These are phyloP conservation scores for Malassezia psittaci DNA, from an alignment of 1,284 basidiomycete species.

Conservation along the genomic window DNA sequence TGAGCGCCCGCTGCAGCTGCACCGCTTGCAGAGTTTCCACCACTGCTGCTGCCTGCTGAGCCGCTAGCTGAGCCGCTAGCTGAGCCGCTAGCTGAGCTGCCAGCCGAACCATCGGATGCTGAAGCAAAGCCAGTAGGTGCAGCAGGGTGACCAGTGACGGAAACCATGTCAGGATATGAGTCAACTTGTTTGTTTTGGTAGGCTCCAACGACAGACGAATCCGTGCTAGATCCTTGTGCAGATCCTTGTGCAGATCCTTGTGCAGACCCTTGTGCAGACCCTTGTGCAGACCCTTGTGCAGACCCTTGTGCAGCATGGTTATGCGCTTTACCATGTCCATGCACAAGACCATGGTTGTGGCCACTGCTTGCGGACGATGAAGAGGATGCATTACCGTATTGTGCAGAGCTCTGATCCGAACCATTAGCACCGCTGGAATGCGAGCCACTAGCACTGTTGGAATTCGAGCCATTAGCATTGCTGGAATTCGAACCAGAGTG, in stretches of 20 bases:
- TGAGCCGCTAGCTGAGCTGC: too few species aligned
- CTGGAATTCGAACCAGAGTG: background rate
- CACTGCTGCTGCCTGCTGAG: background rate
- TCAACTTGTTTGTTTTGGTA: background rate
- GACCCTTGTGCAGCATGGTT: background rate
- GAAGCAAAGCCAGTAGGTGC: background rate
- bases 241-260: too few species aligned
- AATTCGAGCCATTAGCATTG: background rate
- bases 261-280: too few species aligned
- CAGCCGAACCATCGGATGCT: too few species aligned
- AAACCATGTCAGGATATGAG: constrained; percentile 1
- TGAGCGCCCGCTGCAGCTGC: background rate
- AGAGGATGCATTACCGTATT: background rate
- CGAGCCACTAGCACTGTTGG: background rate
- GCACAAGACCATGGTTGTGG: background rate
- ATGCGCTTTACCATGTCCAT: constrained; percentile 1
- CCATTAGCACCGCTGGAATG: background rate
- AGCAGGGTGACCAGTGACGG: background rate
- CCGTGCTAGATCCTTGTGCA: too few species aligned
- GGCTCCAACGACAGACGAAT: background rate
- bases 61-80: too few species aligned
- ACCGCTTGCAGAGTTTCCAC: background rate
- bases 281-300: too few species aligned
- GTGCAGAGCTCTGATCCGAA: background rate
- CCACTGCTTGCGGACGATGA: background rate